These are phyloP conservation scores for Symbiodinium pilosum DNA, from an alignment of 73 alveolate genomes.

Conservation along the genomic window DNA sequence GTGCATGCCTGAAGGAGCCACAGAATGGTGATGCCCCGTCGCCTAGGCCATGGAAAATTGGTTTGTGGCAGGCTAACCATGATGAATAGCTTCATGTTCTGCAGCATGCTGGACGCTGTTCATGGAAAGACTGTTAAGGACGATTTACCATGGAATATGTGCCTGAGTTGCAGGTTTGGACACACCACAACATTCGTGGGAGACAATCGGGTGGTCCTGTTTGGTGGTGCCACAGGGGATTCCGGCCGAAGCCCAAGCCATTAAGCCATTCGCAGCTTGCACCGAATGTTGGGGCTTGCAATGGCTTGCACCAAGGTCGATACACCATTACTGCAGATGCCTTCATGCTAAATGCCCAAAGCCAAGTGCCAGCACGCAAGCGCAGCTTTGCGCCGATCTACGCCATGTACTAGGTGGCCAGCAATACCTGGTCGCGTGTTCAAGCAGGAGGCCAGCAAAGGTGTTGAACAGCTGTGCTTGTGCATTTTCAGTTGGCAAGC, in stretches of 20 bases:
- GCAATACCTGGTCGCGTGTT: conserved; percentile 67
- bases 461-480: background rate
- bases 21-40: conserved; percentile 75
- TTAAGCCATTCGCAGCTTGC: background rate
- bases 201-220: conserved; percentile 97
- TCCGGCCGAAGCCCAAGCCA: background rate
- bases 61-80: no score
- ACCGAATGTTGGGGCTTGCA: background rate
- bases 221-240: conserved; percentile 98
- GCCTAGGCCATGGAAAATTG: conserved; percentile 41
- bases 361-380: no score
- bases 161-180: conserved; percentile 96
- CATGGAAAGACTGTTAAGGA: background rate
- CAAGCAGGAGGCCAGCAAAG: conserved; percentile 39
- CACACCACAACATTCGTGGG: conserved; percentile 99
- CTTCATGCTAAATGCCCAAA: conserved; percentile 97
- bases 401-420: conserved; percentile 1
- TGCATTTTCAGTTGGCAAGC: background rate
- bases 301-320: conserved; percentile 96
- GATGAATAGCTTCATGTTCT: no score
- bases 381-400: no score
- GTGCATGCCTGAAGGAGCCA: background rate
- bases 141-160: background rate
- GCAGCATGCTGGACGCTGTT: background rate
- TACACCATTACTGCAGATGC: conserved; percentile 99